phyloP scores from a whole-genome alignment of 2,329 filamentous ascomycete species.

The Hymenoscyphus scutula region DNA sequence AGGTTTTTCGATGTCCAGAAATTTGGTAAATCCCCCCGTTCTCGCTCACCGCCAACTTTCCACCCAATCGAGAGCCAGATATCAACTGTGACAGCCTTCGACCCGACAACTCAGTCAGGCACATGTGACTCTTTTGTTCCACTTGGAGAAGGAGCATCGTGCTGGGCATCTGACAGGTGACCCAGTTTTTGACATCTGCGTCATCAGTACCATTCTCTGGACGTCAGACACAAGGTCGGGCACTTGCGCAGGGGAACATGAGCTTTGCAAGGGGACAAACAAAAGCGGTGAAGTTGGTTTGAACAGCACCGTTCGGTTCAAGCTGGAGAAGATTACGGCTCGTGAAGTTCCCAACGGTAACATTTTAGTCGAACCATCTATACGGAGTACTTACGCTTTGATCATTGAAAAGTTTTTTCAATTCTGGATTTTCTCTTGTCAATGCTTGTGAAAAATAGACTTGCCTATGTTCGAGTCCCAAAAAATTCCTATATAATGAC shows the following conservation, averaged over 20 bases:
- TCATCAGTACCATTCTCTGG: not conserved
- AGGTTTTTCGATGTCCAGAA: not conserved
- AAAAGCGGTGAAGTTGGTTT: conserved; percentile 1
- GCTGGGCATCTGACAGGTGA: not conserved
- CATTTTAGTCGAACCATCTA: too few species aligned
- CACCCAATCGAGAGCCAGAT: not conserved
- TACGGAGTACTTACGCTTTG: too few species aligned
- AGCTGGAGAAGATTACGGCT: too few species aligned
- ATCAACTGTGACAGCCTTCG: not conserved
- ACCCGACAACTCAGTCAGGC: not conserved
- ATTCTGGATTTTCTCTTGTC: too few species aligned
- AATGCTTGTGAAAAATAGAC: too few species aligned
- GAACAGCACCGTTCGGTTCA: not conserved
- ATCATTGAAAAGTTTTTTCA: too few species aligned
- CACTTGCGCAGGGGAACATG: conserved; percentile 1
- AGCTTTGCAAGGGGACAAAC: not conserved
- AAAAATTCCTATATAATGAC: too few species aligned
- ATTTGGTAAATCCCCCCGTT: not conserved
- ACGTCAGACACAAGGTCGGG: not conserved
- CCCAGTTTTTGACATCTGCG: not conserved
- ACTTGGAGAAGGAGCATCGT: not conserved
- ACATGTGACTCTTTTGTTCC: conserved; percentile 1
- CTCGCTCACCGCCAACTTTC: conserved; percentile 2
- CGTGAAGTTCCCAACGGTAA: too few species aligned
- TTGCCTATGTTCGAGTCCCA: too few species aligned